Conservation (phyloP, 345 rosid genomes). For the Populus simonii region DNA sequence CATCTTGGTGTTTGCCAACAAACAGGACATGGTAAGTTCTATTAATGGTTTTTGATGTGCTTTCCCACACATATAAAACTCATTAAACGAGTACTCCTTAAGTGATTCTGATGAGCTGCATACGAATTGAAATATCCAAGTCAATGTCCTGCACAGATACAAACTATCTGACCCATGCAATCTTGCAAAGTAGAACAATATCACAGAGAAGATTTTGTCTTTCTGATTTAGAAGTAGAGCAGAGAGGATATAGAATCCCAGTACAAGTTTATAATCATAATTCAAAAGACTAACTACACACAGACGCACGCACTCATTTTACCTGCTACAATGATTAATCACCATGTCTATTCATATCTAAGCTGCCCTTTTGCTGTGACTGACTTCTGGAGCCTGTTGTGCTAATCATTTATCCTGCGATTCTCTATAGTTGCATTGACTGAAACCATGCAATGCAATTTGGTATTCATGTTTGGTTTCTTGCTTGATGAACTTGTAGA, state of each 20-base stretch:
- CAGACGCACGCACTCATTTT: background rate
- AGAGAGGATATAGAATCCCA: background rate
- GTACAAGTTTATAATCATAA: background rate
- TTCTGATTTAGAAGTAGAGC: background rate
- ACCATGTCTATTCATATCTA: background rate
- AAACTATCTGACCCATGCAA: background rate
- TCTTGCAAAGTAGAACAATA: background rate
- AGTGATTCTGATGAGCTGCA: background rate
- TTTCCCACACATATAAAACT: background rate
- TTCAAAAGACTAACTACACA: background rate
- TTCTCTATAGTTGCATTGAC: background rate
- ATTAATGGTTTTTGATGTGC: background rate
- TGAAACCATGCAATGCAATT: background rate
- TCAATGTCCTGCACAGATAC: background rate
- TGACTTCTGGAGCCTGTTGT: background rate
- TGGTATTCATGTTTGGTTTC: background rate
- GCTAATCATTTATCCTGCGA: background rate
- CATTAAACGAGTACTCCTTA: background rate
- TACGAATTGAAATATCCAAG: background rate
- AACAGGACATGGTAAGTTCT: constrained; percentile 89
- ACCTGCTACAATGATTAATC: background rate
- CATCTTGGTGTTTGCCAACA: constrained; percentile 96
- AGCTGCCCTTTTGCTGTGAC: too few relatives aligned
- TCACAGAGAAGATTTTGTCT: background rate
- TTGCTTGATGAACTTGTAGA: background rate